These are phyloP conservation scores for Hevea brasiliensis DNA, from an alignment of 345 rosid species.

Conservation along the genomic window DNA sequence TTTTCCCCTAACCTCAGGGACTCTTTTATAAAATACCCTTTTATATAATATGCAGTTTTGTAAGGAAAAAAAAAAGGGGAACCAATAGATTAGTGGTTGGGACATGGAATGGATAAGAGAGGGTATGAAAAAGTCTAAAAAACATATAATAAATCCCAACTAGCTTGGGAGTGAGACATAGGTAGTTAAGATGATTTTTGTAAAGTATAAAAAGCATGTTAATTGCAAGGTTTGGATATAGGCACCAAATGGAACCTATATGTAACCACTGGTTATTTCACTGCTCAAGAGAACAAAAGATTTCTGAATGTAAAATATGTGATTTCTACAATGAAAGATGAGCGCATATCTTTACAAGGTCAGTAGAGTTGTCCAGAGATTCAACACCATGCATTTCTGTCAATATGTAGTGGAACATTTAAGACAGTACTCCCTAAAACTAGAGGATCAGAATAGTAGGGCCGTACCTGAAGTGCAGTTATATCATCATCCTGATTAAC, in stretches of 20 bases:
- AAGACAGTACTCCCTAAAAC: not conserved
- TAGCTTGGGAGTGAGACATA: not conserved
- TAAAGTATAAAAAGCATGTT: not conserved
- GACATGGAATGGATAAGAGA: not conserved
- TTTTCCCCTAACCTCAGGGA: no score
- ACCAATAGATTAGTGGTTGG: not conserved
- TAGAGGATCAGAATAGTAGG: not conserved
- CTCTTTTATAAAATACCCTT: no score
- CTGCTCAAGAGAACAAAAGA: not conserved
- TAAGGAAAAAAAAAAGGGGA: no score
- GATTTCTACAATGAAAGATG: not conserved
- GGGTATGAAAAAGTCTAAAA: not conserved
- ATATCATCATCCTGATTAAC: constrained; percentile 84
- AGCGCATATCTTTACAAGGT: not conserved
- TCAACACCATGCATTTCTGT: not conserved
- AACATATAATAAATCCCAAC: not conserved
- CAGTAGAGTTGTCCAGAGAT: not conserved
- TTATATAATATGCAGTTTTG: no score
- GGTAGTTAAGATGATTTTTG: not conserved
- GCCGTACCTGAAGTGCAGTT: constrained; percentile 72
- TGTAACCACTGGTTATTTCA: not conserved
- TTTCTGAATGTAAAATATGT: not conserved
- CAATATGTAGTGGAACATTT: no score
- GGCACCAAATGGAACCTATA: not conserved
- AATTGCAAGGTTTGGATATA: not conserved